A percentile compares a stretch with the other conserved stretches of the same genome.
Evolutionary conservation across 805 yeast genomes (phyloP).

Genomic region (Candida oleophila): DNA sequence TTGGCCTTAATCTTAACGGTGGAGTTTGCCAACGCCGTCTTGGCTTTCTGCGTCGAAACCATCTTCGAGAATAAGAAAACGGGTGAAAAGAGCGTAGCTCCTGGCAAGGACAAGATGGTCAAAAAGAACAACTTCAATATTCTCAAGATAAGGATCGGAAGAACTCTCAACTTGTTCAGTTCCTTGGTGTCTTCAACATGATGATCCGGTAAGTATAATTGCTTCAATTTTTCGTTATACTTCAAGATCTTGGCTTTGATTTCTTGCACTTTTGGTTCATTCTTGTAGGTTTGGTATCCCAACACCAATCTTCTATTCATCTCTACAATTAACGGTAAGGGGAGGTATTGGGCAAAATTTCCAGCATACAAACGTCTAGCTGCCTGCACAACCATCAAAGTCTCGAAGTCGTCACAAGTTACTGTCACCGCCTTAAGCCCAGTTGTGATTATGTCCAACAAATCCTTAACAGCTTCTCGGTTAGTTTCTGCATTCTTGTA

Average conservation of each 20-base stretch:
- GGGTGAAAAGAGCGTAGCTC: slow-evolving; percentile 83
- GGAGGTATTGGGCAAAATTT: slow-evolving; percentile 66
- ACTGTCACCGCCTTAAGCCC: slow-evolving; percentile 85
- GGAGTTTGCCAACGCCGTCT: slow-evolving; percentile 78
- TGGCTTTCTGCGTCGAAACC: slow-evolving; percentile 72
- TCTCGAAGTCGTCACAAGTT: slow-evolving; percentile 84
- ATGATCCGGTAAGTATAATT: slow-evolving; percentile 55
- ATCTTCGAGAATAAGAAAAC: slow-evolving; percentile 76
- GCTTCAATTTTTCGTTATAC: slow-evolving; percentile 62
- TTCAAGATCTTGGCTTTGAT: slow-evolving; percentile 61
- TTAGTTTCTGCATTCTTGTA: slow-evolving; percentile 67
- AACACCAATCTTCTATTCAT: slow-evolving; percentile 83
- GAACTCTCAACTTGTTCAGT: slow-evolving; percentile 48
- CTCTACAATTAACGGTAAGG: slow-evolving; percentile 82
- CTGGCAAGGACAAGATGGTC: slow-evolving; percentile 75
- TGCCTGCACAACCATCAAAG: slow-evolving; percentile 84
- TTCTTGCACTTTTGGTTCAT: slow-evolving; percentile 63
- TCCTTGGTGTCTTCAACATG: slow-evolving; percentile 56
- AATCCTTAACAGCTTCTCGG: slow-evolving; percentile 69
- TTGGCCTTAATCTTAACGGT: slow-evolving; percentile 88
- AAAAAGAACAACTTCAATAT: slow-evolving; percentile 54
- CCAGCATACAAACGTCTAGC: slow-evolving; percentile 86
- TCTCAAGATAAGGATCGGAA: slow-evolving; percentile 57
- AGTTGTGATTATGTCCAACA: slow-evolving; percentile 67
- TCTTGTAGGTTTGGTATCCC: slow-evolving; percentile 74